Conservation (phyloP, 805 yeast genomes). For the Hyphopichia homilentoma region DNA sequence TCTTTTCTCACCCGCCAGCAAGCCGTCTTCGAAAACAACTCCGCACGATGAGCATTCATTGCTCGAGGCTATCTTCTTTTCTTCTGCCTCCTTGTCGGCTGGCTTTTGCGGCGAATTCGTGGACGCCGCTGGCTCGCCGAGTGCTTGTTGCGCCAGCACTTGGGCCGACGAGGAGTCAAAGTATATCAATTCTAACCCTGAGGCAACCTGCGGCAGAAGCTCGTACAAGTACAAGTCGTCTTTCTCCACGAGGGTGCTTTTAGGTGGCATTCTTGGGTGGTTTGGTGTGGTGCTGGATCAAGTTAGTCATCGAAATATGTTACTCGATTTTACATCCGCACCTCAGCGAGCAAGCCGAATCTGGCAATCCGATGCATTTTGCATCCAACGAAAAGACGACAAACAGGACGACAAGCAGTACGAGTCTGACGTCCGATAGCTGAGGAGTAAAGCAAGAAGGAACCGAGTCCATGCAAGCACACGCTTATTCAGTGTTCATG, state of each 20-base stretch:
- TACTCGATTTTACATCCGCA: no score
- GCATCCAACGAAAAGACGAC: no score
- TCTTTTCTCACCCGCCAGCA: conserved; percentile 10
- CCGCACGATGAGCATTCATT: conserved; percentile 16
- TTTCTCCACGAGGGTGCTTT: conserved; percentile 3
- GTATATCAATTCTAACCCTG: conserved; percentile 48
- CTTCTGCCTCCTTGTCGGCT: background rate
- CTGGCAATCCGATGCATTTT: no score
- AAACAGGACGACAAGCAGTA: no score
- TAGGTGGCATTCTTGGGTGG: conserved; percentile 1
- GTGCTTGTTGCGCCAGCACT: conserved; percentile 17
- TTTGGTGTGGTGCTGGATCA: no score
- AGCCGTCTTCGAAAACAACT: conserved; percentile 3
- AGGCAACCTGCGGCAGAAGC: conserved; percentile 34
- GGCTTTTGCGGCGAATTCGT: background rate
- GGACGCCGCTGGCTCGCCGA: no score
- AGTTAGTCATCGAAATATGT: no score
- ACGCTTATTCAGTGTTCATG: no score
- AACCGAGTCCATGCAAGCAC: no score
- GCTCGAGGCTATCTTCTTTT: conserved; percentile 1
- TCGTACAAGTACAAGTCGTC: conserved; percentile 49
- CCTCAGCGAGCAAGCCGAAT: no score
- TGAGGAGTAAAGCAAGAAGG: no score
- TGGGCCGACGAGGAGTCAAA: conserved; percentile 51
- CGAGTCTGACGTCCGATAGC: no score